These are phyloP conservation scores for Artemisia tridentata DNA, from an alignment of 129 eudicot species.

Conservation along the genomic window DNA sequence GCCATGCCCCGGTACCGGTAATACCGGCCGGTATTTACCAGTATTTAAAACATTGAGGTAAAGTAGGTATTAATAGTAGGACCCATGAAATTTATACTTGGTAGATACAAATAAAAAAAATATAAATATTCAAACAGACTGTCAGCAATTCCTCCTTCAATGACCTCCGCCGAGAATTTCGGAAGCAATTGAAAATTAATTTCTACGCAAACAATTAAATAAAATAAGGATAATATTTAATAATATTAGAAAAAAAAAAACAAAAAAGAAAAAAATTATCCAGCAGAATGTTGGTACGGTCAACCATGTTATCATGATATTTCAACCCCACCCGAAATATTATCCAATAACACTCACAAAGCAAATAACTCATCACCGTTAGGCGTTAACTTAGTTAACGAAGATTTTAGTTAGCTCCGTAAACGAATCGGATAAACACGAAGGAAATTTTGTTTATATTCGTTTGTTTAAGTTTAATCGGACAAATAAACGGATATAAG, in stretches of 20 bases:
- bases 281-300: conserved; percentile 35
- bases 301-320: not conserved
- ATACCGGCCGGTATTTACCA: no score
- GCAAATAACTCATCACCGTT: not conserved
- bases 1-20: no score
- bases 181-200: conserved; percentile 25
- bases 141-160: conserved; percentile 20
- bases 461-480: no score
- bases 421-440: no score
- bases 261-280: conserved; percentile 11
- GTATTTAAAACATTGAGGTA: no score
- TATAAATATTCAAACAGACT: conserved; percentile 8
- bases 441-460: no score
- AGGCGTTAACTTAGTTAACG: no score
- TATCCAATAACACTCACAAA: conserved; percentile 21
- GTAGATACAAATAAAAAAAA: not conserved
- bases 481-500: no score
- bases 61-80: no score
- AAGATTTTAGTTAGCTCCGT: no score
- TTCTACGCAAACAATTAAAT: conserved; percentile 17
- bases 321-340: conserved; percentile 20
- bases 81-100: not conserved
- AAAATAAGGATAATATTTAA: not conserved
- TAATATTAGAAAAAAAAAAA: not conserved
- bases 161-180: conserved; percentile 39